Percentiles rank a stretch among this genome's conserved stretches.
Conservation (phyloP, 1,139 yeast genomes). For the Geotrichum fermentans region DNA sequence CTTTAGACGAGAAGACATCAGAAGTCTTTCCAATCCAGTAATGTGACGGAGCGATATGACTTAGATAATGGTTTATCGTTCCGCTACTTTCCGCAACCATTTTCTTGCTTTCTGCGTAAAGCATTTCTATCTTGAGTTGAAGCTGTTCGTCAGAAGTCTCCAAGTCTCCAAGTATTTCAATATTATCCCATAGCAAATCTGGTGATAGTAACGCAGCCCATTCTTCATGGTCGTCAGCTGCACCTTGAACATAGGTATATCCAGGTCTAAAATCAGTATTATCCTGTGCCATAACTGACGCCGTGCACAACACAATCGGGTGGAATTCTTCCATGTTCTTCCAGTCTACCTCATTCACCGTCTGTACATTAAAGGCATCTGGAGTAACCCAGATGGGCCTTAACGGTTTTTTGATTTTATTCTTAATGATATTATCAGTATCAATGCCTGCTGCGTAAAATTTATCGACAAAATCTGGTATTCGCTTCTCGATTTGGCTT, state of each 20-base stretch:
- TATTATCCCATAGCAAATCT: constrained; percentile 52
- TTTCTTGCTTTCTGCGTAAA: constrained; percentile 9
- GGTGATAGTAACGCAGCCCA: constrained; percentile 67
- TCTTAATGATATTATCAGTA: constrained; percentile 33
- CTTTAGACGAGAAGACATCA: constrained; percentile 2
- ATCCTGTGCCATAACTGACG: constrained; percentile 56
- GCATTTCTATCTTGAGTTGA: constrained; percentile 32
- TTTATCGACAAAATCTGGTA: constrained; percentile 50
- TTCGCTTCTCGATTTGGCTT: constrained; percentile 45
- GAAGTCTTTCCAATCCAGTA: constrained; percentile 23
- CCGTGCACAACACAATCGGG: constrained; percentile 56
- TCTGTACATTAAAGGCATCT: constrained; percentile 37
- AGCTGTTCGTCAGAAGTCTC: constrained; percentile 42
- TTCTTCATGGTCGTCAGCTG: constrained; percentile 88
- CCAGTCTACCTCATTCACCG: constrained; percentile 12
- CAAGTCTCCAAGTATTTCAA: constrained; percentile 37
- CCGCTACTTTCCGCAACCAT: not conserved
- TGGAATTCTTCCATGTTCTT: constrained; percentile 32
- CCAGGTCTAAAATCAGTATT: constrained; percentile 47
- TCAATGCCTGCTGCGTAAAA: constrained; percentile 41
- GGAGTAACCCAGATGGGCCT: constrained; percentile 74
- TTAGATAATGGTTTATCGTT: not conserved
- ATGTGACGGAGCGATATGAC: constrained; percentile 22
- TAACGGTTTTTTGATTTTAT: constrained; percentile 46
- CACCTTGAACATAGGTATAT: constrained; percentile 74